These are phyloP conservation scores for Fraxinus greggii DNA, from an alignment of 305 asterid species.

Conservation along the genomic window DNA sequence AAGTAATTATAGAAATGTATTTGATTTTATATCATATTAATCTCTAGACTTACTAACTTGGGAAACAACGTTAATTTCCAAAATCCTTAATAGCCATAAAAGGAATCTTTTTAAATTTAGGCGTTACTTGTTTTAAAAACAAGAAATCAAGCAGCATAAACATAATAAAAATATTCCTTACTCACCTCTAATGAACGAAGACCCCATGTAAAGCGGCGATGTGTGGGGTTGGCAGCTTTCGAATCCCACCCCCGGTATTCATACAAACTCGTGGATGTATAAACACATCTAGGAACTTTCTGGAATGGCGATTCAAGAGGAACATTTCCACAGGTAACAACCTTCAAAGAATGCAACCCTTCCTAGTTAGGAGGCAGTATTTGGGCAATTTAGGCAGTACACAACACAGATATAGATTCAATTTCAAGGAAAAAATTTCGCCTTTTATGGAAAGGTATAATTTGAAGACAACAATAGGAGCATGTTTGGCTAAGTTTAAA, in stretches of 20 bases:
- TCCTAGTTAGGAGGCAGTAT: conserved; percentile 14
- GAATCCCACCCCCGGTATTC: conserved; percentile 87
- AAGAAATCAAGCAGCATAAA: neutral
- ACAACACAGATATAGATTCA: neutral
- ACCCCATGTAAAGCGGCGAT: conserved; percentile 78
- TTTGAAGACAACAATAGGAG: neutral
- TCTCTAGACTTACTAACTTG: neutral
- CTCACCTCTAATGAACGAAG: conserved; percentile 66
- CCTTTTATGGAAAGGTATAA: neutral
- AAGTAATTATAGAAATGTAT: neutral
- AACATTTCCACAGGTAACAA: conserved; percentile 80
- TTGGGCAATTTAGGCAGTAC: neutral
- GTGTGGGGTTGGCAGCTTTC: conserved; percentile 70
- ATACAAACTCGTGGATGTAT: conserved; percentile 62
- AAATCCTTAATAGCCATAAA: neutral
- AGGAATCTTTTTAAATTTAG: neutral
- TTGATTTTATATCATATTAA: neutral
- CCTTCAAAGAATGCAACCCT: conserved; percentile 37
- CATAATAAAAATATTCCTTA: neutral
- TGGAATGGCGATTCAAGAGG: conserved; percentile 77
- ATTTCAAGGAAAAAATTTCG: neutral
- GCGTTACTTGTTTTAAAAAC: neutral
- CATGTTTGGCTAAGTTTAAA: neutral
- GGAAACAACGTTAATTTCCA: neutral
- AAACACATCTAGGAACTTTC: conserved; percentile 70